Evolutionary conservation across 495 filamentous ascomycete genomes (phyloP), one percentile per base, ranked within the genome.

Genomic region (Penicillium maclennaniae): DNA sequence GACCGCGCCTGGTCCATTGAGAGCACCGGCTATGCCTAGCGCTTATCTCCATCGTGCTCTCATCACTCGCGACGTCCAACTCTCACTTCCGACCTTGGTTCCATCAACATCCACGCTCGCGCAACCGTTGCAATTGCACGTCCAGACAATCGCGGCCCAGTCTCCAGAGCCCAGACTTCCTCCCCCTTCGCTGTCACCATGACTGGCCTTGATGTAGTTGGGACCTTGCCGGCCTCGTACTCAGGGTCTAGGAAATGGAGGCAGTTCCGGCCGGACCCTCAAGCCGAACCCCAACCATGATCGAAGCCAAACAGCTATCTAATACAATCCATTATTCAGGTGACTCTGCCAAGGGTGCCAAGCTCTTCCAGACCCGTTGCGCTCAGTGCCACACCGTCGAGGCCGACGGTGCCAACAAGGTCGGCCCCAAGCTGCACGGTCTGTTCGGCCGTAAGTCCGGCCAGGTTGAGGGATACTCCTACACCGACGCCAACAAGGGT

Each of bases 401-500:
- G 74, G 79, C 74, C 21, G 85, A 77, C 59, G 95, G 92, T 75
- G 79, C 86, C 75, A 92, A 97, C 89, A 97, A 97, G 83, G 86
- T 96, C 75, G 93, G 93, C 72, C 93, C 93, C 62, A 92, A 91
- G 71, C 85, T 99, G 50, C 85, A 92, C 85, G 93, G 93, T 74
- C 88, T 99, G 44, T 97, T 97, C 74, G 93, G 93, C 70, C 93
- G 93, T 67, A 88, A 96, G 83, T 88, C 89, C 49, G 93, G 93
- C 62, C 79, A 83, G 62, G 86, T 91, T 56, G 89, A 91, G 47
- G 95, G 93, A 53, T 99, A 87, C 84, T 79, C 89, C 65, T 99
- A 97, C 85, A 97, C 92, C 75, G 93, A 99, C 69, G 95, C 93
- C 80, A 99, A 99, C 87, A 96, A 96, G 87, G 77, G 87, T 67